Base-by-base conservation (phyloP, 495 filamentous ascomycete genomes). In the Darksidea phi region DNA sequence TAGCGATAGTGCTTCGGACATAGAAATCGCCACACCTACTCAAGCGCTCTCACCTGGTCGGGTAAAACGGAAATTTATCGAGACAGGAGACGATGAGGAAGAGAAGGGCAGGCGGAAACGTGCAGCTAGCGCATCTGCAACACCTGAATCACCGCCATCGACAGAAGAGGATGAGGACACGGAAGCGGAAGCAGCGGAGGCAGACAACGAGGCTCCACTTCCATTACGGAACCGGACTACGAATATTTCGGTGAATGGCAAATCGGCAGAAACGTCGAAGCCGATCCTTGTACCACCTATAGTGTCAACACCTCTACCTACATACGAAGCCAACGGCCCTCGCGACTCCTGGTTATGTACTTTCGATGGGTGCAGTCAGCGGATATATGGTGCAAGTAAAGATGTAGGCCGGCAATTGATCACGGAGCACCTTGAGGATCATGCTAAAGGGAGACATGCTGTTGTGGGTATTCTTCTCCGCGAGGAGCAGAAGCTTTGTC, bases 261-360 rank as follows among this genome's bases (percentile, higher is more conserved):
- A 59, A 75, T 17, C 66, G 28, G 7, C 67, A 64, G 61, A n/a
- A 54, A 67, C 45, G 26, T 70, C 48, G 50, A 59, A 59, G n/a
- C 42, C 57, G 13, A n/a, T 53, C 0, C 53, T 63, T 37, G 23
- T 54, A 13, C 74, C 72, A 34, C 61, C 61, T 48, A 42, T 79
- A 34, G 67, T 70, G 54, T 69, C 79, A 38, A 78, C 80, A 38
- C 74, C 69, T 48, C 57, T 78, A 48, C 79, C 76, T 18, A 79
- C 74, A 32, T 76, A 69, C 53, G 74, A 68, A 1, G 74, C 74
- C 20, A 76, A 80, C 51, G 79, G 79, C 0, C 82, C 83, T 7
- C 78, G 85, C 46, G 84, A 87, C 47, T 80, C 81, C 0, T 93
- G 88, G 88, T 75, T 74, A 11, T 95, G 90, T 67, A 79, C 81